A percentile compares a stretch with the other conserved stretches of the same genome.
These are phyloP conservation scores for Yamadazyma spencermartinsiae DNA, from an alignment of 1,139 yeast genomes.

Conservation along the genomic window DNA sequence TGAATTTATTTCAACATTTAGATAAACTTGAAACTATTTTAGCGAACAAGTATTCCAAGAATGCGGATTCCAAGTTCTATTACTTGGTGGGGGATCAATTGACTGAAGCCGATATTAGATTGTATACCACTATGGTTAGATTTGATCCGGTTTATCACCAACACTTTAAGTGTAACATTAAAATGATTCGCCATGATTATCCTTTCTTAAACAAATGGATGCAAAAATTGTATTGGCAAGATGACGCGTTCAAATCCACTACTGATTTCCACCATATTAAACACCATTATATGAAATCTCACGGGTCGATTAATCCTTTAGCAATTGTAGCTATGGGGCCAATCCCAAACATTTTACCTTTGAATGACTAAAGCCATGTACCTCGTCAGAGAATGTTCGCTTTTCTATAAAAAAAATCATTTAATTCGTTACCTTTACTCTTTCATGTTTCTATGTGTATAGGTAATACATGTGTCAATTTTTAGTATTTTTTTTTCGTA, in stretches of 20 bases:
- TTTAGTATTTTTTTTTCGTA: no score
- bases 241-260: slow-evolving; percentile 72
- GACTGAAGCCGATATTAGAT: slow-evolving; percentile 89
- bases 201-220: slow-evolving; percentile 82
- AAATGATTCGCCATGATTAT: slow-evolving; percentile 77
- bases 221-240: slow-evolving; percentile 81
- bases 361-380: no score
- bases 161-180: slow-evolving; percentile 90
- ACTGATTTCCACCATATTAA: slow-evolving; percentile 90
- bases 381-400: no score
- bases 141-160: slow-evolving; percentile 92
- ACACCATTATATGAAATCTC: slow-evolving; percentile 84
- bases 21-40: slow-evolving; percentile 75
- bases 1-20: slow-evolving; percentile 63
- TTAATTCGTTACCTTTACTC: no score
- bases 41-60: slow-evolving; percentile 30
- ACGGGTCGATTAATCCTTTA: slow-evolving; percentile 73
- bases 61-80: slow-evolving; percentile 27
- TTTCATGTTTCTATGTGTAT: no score
- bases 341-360: slow-evolving; percentile 58
- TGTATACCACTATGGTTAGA: slow-evolving; percentile 73
- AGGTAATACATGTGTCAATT: no score
- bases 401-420: no score
- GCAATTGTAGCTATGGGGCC: slow-evolving; percentile 93
- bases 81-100: slow-evolving; percentile 65